These are phyloP conservation scores for Xylariomycetidae sp. DNA, from an alignment of 2,329 filamentous ascomycete species.

Conservation along the genomic window DNA sequence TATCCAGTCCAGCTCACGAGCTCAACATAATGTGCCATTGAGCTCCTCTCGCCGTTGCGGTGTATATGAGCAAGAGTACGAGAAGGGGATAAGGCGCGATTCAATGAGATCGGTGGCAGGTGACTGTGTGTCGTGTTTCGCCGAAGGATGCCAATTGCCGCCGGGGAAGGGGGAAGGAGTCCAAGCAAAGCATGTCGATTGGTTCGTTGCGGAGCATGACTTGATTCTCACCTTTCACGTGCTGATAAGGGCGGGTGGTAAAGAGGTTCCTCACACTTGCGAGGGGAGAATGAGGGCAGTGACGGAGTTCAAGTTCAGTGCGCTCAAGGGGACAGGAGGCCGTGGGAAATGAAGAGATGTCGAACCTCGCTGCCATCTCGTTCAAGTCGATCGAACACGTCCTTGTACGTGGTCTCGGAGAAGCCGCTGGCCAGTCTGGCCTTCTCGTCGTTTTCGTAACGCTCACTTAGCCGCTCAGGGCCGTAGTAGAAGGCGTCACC, in stretches of 20 bases:
- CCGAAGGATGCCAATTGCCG: no score
- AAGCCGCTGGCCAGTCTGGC: conserved; percentile 58
- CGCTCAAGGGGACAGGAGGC: conserved; percentile 9
- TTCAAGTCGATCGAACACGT: conserved; percentile 72
- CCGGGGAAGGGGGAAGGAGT: no score
- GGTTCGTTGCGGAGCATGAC: background rate
- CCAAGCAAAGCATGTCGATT: background rate
- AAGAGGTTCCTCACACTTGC: conserved; percentile 9
- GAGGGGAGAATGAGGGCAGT: conserved; percentile 4
- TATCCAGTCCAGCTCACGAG: conserved; percentile 41
- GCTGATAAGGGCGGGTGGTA: background rate
- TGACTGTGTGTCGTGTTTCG: no score
- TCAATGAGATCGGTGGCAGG: no score
- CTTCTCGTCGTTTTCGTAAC: conserved; percentile 65
- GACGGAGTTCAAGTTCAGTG: no score
- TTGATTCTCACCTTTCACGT: conserved; percentile 2
- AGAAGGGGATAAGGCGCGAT: no score
- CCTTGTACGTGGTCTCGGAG: conserved; percentile 62
- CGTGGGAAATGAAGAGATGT: conserved; percentile 13
- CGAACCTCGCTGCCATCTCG: conserved; percentile 67
- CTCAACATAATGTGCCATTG: no score
- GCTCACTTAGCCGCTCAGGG: conserved; percentile 74
- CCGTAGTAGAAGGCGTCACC: conserved; percentile 96
- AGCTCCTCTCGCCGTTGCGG: no score
- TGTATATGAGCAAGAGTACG: no score